Base-by-base conservation (phyloP, 1,284 basidiomycete species). In the Ustilago lituana region DNA sequence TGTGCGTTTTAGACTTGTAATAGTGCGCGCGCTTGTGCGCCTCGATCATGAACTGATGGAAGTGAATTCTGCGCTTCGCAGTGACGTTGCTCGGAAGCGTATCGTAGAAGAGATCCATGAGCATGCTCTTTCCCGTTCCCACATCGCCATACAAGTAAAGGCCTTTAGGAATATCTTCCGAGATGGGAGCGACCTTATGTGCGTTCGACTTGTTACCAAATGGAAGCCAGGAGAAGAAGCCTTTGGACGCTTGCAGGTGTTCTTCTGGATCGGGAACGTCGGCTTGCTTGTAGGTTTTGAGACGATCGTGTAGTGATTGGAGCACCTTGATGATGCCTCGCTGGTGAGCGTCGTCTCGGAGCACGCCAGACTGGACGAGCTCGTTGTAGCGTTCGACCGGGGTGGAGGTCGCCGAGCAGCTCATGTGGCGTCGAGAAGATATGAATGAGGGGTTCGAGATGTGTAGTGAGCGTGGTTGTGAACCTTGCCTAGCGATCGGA, bases 131-230 rank as follows among this genome's bases (percentile, higher is more conserved):
- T 22, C 96, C 95, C 5, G 94, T 98, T 0, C 95, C 95, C 53
- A 98, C 96, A 71, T 94, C 92, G 33, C 96, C 96, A 82, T 92
- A 94, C n/a, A 99, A 88, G 83, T 99, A 98, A 22, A 98, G 86
- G 11, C 94, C 93, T 73, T 90, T 90, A 0, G 94, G 95, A 1
- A 88, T 86, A 45, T 87, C 82, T 19, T 85, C 84, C 3, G 86
- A 86, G 10, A 65, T 65, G 5, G 47, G 32, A 5, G 35, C 43
- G 29, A 47, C 43, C 35, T 65, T 38, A n/a, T 63, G 83, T 40
- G 48, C 53, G 23, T 23, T 55, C 27, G 55, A 63, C 22, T 54
- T 56, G 15, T 50, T 56, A 7, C 54, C 58, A 19, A 66, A 71
- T 1, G 68, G 62, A 1, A 71, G 54, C 62, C 62, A 71, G 20